Conservation (phyloP, 441 rosid species). For the Populus hybrid region DNA sequence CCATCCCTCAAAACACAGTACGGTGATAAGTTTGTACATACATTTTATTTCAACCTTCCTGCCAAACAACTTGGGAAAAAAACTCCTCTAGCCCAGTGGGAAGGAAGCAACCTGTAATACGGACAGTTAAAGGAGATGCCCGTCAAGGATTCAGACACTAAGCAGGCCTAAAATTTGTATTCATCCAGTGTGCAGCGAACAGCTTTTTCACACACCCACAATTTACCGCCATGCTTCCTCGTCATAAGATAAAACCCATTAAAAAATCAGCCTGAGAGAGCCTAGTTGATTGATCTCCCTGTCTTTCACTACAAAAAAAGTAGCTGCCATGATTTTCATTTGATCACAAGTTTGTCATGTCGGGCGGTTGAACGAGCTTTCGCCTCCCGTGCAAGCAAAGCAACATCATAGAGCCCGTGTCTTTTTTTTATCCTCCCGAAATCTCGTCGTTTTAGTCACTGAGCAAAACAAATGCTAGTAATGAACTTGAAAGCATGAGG, state of each 20-base stretch:
- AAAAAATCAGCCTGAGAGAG: too few relatives aligned
- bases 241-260: too few relatives aligned
- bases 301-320: neutral
- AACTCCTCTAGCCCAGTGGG: neutral
- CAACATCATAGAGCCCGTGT: neutral
- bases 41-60: neutral
- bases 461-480: too few relatives aligned
- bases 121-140: neutral
- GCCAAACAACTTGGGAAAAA: neutral
- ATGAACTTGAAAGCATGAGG: too few relatives aligned
- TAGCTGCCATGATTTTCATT: neutral
- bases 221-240: neutral
- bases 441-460: too few relatives aligned
- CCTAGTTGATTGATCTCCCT: too few relatives aligned
- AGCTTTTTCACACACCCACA: neutral
- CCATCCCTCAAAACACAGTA: neutral
- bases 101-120: neutral
- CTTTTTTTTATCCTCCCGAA: too few relatives aligned
- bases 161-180: neutral
- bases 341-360: neutral
- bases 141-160: neutral
- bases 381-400: neutral
- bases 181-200: too few relatives aligned
- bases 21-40: neutral
- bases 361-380: neutral